Evolutionary conservation across 345 rosid species (phyloP).

Genomic region (Eucalyptus urophylla): DNA sequence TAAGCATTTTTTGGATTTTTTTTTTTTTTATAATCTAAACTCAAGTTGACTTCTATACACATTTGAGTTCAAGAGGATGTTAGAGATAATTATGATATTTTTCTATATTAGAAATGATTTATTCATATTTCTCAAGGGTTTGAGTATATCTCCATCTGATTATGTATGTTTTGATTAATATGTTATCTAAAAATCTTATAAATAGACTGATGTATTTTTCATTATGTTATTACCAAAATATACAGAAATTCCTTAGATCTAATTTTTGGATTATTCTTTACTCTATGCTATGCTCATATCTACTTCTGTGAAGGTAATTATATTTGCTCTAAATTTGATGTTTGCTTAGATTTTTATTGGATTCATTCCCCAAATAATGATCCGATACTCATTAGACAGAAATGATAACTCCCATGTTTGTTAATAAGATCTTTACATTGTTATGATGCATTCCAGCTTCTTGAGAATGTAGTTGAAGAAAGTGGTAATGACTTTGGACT

Average conservation of each 20-base stretch:
- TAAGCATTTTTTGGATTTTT: not conserved
- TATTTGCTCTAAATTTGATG: not conserved
- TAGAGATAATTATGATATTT: not conserved
- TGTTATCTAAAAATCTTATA: not conserved
- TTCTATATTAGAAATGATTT: not conserved
- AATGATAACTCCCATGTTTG: not conserved
- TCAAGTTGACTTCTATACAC: not conserved
- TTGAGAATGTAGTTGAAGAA: not conserved
- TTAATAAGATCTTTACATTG: not conserved
- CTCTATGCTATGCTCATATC: not conserved
- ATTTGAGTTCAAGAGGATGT: not conserved
- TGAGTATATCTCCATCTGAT: rapidly evolving
- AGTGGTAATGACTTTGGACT: not conserved
- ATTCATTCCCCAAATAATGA: not conserved
- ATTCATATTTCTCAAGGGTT: not conserved
- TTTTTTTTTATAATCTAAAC: not conserved
- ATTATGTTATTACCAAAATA: not conserved
- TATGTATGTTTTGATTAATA: not conserved
- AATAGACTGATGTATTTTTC: not conserved
- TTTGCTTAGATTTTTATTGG: not conserved
- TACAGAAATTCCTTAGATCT: not conserved
- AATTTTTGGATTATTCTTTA: not conserved
- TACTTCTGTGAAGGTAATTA: not conserved
- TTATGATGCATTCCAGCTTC: not conserved
- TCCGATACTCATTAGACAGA: not conserved